A percentile compares a stretch with the other conserved stretches of the same genome.
Evolutionary conservation across 345 rosid genomes (phyloP).

Genomic region (Heritiera fomes): DNA sequence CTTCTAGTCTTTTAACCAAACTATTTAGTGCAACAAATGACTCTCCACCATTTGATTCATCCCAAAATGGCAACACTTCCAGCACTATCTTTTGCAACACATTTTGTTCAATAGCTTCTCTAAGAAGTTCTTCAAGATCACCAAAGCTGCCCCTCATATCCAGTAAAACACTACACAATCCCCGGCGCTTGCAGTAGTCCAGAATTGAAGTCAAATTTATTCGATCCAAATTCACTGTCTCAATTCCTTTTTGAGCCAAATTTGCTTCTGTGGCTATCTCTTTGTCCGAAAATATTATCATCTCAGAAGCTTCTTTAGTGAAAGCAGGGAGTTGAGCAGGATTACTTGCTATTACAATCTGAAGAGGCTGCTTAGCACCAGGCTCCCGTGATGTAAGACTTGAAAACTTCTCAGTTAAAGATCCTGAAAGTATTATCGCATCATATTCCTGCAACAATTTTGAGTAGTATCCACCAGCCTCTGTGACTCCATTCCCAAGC

Average conservation of each 20-base stretch:
- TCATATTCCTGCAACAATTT: conserved; percentile 73
- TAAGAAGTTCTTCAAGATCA: conserved; percentile 55
- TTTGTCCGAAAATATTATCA: conserved; percentile 43
- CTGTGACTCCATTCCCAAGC: conserved; percentile 59
- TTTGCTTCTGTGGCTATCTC: conserved; percentile 34
- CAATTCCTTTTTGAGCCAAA: conserved; percentile 35
- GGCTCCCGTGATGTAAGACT: conserved; percentile 57
- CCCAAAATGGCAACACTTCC: conserved; percentile 68
- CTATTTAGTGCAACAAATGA: conserved; percentile 27
- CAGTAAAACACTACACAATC: conserved; percentile 62
- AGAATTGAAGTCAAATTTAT: conserved; percentile 48
- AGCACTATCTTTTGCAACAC: conserved; percentile 53
- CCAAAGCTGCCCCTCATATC: conserved; percentile 54
- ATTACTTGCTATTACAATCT: conserved; percentile 43
- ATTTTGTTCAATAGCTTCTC: conserved; percentile 47
- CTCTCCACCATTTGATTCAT: conserved; percentile 26
- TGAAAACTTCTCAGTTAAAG: conserved; percentile 37
- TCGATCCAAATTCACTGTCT: conserved; percentile 48
- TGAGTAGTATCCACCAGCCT: conserved; percentile 74
- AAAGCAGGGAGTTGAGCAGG: conserved; percentile 29
- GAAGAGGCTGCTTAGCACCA: conserved; percentile 60
- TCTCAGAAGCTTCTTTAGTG: conserved; percentile 38
- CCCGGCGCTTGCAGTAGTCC: conserved; percentile 49
- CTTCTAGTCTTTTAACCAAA: conserved; percentile 39
- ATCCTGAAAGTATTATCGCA: conserved; percentile 56